These are phyloP conservation scores for Coprinopsis cinerea DNA, from an alignment of 768 basidiomycete species.

Conservation along the genomic window DNA sequence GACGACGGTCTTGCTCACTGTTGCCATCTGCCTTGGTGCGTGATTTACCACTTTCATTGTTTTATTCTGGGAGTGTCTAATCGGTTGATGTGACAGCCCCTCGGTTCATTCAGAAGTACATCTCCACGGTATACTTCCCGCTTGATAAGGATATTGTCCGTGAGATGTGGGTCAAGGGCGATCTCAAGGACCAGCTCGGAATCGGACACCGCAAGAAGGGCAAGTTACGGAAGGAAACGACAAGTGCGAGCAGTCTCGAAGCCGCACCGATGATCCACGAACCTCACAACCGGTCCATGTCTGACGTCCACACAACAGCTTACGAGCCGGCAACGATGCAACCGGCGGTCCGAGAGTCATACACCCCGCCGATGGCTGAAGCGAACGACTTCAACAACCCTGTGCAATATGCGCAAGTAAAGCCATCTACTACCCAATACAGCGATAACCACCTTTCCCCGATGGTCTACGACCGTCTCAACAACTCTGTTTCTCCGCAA, in stretches of 20 bases:
- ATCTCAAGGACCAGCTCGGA: slow-evolving; percentile 78
- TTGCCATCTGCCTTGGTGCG: slow-evolving; percentile 66
- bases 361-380: slow-evolving; percentile 38
- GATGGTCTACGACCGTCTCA: slow-evolving; percentile 16
- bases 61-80: not conserved
- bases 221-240: slow-evolving; percentile 27
- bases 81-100: slow-evolving; percentile 47
- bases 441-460: slow-evolving; percentile 24
- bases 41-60: slow-evolving; percentile 10
- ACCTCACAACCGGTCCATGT: slow-evolving; percentile 57
- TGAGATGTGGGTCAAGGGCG: slow-evolving; percentile 84
- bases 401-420: slow-evolving; percentile 21
- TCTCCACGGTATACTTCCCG: slow-evolving; percentile 66
- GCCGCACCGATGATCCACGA: slow-evolving; percentile 66
- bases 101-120: slow-evolving; percentile 72
- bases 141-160: slow-evolving; percentile 87
- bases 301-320: slow-evolving; percentile 46
- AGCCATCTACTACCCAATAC: slow-evolving; percentile 5
- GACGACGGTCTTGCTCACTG: slow-evolving; percentile 67
- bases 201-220: slow-evolving; percentile 56
- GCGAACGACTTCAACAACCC: slow-evolving; percentile 22
- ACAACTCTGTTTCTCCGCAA: slow-evolving; percentile 30
- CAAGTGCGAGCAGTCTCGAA: slow-evolving; percentile 39
- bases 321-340: slow-evolving; percentile 46
- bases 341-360: slow-evolving; percentile 26